Evolutionary conservation across 768 basidiomycete genomes (phyloP).

Genomic region (Naganishia vaughanmartiniae): DNA sequence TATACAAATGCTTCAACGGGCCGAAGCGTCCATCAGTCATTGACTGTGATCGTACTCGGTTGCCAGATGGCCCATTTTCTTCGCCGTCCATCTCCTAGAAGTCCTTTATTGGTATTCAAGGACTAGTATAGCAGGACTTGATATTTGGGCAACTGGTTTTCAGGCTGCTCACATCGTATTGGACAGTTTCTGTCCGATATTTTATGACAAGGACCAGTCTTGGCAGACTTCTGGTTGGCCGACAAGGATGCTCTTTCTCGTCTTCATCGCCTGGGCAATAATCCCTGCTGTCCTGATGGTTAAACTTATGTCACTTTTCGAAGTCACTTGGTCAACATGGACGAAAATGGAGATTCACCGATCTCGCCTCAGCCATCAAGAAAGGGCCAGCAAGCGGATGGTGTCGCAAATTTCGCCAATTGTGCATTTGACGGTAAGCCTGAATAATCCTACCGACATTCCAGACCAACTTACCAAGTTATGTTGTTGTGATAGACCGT

Average conservation of each 20-base stretch:
- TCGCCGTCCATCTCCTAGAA: neutral
- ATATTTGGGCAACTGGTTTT: constrained; percentile 4
- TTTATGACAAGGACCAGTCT: neutral
- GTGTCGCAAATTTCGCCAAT: neutral
- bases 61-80: neutral
- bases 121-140: neutral
- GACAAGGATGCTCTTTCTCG: neutral
- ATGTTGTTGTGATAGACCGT: neutral
- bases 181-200: neutral
- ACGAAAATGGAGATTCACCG: neutral
- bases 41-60: neutral
- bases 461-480: neutral
- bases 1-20: neutral
- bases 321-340: constrained; percentile 1
- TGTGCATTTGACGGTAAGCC: neutral
- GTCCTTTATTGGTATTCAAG: constrained; percentile 12
- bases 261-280: neutral
- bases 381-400: neutral
- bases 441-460: neutral
- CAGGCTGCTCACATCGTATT: neutral
- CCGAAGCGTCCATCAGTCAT: neutral
- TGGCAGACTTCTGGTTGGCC: neutral
- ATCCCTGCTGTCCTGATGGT: constrained; percentile 1
- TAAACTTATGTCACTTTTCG: neutral
- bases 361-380: neutral